These are phyloP conservation scores for Picochlorum sp. DNA, from an alignment of 139 green algal genomes.

Conservation along the genomic window DNA sequence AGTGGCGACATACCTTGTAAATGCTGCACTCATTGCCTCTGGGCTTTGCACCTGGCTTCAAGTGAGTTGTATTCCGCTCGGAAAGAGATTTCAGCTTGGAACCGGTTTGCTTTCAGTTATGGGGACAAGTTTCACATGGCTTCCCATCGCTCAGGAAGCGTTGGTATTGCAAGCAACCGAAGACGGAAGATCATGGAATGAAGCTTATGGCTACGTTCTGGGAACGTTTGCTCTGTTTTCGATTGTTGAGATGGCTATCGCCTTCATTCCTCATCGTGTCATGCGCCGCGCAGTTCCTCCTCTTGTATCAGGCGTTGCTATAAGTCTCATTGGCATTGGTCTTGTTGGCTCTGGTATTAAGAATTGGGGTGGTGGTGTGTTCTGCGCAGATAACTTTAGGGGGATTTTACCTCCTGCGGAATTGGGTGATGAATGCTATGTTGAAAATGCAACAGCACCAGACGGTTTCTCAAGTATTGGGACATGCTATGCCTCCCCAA, in stretches of 20 bases:
- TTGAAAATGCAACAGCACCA: slow-evolving; percentile 3
- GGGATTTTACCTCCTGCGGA: slow-evolving; percentile 5
- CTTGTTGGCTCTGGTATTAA: slow-evolving; percentile 54
- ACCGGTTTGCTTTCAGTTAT: slow-evolving; percentile 50
- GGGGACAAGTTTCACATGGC: slow-evolving; percentile 27
- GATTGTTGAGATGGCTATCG: slow-evolving; percentile 46
- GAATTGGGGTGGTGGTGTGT: slow-evolving; percentile 67
- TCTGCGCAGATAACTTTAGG: slow-evolving; percentile 53
- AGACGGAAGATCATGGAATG: slow-evolving; percentile 10
- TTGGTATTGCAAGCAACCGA: background rate
- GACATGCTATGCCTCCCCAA: slow-evolving; percentile 4
- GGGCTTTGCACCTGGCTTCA: slow-evolving; percentile 5
- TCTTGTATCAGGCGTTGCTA: slow-evolving; percentile 51
- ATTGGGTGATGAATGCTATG: slow-evolving; percentile 8
- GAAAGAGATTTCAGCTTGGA: slow-evolving; percentile 22
- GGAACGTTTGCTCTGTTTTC: slow-evolving; percentile 51
- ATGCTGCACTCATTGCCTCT: slow-evolving; percentile 12
- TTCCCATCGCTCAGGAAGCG: background rate
- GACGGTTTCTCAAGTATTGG: slow-evolving; percentile 7
- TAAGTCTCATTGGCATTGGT: slow-evolving; percentile 59
- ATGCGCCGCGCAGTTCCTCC: slow-evolving; percentile 51
- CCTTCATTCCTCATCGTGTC: slow-evolving; percentile 46
- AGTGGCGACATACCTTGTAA: slow-evolving; percentile 12
- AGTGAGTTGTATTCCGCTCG: slow-evolving; percentile 16
- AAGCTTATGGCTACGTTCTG: slow-evolving; percentile 57